A percentile compares a stretch with the other conserved stretches of the same genome.
Evolutionary conservation across 495 filamentous ascomycete species (phyloP).

Genomic region (Aspergillus nidulans): DNA sequence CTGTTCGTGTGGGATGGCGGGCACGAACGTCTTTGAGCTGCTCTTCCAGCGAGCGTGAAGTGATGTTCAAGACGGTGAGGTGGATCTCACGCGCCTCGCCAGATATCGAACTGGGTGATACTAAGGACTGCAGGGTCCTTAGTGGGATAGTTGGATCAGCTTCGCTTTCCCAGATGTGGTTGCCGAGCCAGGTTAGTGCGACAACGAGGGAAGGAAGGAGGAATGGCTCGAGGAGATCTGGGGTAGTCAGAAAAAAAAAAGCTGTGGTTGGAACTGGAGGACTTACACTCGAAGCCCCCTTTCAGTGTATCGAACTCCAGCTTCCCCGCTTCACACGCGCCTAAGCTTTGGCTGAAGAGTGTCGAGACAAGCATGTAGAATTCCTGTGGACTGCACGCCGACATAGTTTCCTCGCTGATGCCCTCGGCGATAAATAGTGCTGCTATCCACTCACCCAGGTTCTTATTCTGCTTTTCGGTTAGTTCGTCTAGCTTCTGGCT

Average conservation of each 20-base stretch:
- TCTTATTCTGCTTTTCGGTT: conserved; percentile 66
- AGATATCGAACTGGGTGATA: conserved; percentile 72
- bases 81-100: conserved; percentile 79
- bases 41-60: conserved; percentile 71
- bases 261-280: not conserved
- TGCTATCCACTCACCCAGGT: conserved; percentile 78
- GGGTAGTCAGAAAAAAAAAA: conserved; percentile 8
- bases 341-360: conserved; percentile 77
- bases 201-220: conserved; percentile 82
- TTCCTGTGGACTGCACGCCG: conserved; percentile 84
- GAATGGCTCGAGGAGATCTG: conserved; percentile 84
- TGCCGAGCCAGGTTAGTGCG: conserved; percentile 74
- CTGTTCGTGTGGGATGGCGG: conserved; percentile 60
- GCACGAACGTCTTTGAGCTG: conserved; percentile 69
- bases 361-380: conserved; percentile 92
- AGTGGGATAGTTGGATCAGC: conserved; percentile 57
- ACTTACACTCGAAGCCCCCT: conserved; percentile 82
- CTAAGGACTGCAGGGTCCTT: conserved; percentile 69
- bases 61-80: conserved; percentile 74
- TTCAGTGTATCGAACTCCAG: conserved; percentile 79
- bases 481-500: conserved; percentile 62
- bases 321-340: conserved; percentile 65
- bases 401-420: conserved; percentile 85
- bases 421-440: conserved; percentile 82
- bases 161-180: conserved; percentile 70